These are phyloP conservation scores for Blechomonas ayalai DNA, from an alignment of 208 protist genomes.

Conservation along the genomic window DNA sequence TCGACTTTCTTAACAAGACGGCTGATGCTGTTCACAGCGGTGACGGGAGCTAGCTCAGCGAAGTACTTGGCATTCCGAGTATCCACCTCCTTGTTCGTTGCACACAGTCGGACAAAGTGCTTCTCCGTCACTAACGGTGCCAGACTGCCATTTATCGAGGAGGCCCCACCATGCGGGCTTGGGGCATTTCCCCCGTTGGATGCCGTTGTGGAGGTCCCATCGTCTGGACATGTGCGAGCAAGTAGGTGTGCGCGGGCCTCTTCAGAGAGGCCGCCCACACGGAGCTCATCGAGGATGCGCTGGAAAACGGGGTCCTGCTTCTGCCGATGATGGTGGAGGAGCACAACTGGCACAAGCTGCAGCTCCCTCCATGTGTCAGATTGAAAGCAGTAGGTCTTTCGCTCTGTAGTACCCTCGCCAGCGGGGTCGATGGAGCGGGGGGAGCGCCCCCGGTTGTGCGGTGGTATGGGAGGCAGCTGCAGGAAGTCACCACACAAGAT, in stretches of 20 bases:
- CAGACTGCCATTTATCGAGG: not conserved
- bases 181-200: not conserved
- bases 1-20: not conserved
- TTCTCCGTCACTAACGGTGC: not conserved
- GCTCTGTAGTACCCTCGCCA: not conserved
- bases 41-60: slow-evolving; percentile 24
- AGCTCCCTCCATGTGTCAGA: slow-evolving; percentile 30
- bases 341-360: slow-evolving; percentile 20
- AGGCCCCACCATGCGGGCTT: not conserved
- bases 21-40: slow-evolving; percentile 3
- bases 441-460: not conserved
- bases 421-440: not conserved
- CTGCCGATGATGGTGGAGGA: slow-evolving; percentile 37
- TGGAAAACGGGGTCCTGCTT: slow-evolving; percentile 29
- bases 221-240: slow-evolving; percentile 5
- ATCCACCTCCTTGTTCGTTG: slow-evolving; percentile 64
- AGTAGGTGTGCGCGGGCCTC: slow-evolving; percentile 11
- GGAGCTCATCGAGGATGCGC: slow-evolving; percentile 48
- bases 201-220: not conserved
- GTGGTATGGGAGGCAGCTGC: slow-evolving; percentile 48
- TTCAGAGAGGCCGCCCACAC: slow-evolving; percentile 25
- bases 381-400: slow-evolving; percentile 40
- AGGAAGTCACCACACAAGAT: slow-evolving; percentile 81
- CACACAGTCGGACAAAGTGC: slow-evolving; percentile 46
- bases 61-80: slow-evolving; percentile 53